These are phyloP conservation scores for Alternaria gansuensis DNA, from an alignment of 2,329 filamentous ascomycete species.

Conservation along the genomic window DNA sequence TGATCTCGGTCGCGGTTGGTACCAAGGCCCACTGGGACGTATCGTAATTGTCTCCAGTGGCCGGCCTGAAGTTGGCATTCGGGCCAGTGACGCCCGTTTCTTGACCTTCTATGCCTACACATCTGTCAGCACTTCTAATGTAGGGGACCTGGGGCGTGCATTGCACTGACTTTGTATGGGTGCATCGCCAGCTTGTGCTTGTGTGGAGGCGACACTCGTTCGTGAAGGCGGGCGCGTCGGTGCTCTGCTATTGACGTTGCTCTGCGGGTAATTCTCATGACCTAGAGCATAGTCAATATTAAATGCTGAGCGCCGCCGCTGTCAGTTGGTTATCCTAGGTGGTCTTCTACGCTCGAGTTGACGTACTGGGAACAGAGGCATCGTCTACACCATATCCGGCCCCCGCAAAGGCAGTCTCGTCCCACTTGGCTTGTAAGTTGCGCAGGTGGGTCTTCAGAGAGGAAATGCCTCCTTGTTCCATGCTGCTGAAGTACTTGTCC, in stretches of 20 bases:
- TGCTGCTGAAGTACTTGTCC: constrained; percentile 35
- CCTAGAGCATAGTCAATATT: constrained; percentile 48
- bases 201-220: constrained; percentile 44
- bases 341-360: constrained; percentile 7
- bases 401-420: constrained; percentile 43
- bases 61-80: constrained; percentile 62
- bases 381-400: constrained; percentile 45
- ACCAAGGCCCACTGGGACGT: constrained; percentile 65
- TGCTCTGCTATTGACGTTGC: constrained; percentile 44
- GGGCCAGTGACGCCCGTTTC: constrained; percentile 63
- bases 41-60: constrained; percentile 64
- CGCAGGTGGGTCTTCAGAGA: constrained; percentile 33
- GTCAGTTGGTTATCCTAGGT: constrained; percentile 28
- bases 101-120: constrained; percentile 55
- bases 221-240: constrained; percentile 50
- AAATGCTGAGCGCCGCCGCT: constrained; percentile 37
- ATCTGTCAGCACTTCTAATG: constrained; percentile 25
- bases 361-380: constrained; percentile 42
- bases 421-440: constrained; percentile 41
- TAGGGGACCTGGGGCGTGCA: neutral
- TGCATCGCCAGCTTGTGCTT: constrained; percentile 43
- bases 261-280: constrained; percentile 45
- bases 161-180: constrained; percentile 47
- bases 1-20: constrained; percentile 58
- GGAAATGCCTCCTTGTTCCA: constrained; percentile 22